Percentiles rank a stretch among this genome's conserved stretches.
These are phyloP conservation scores for Acanthamoeba lugdunensis DNA, from an alignment of 208 protist genomes.

Conservation along the genomic window DNA sequence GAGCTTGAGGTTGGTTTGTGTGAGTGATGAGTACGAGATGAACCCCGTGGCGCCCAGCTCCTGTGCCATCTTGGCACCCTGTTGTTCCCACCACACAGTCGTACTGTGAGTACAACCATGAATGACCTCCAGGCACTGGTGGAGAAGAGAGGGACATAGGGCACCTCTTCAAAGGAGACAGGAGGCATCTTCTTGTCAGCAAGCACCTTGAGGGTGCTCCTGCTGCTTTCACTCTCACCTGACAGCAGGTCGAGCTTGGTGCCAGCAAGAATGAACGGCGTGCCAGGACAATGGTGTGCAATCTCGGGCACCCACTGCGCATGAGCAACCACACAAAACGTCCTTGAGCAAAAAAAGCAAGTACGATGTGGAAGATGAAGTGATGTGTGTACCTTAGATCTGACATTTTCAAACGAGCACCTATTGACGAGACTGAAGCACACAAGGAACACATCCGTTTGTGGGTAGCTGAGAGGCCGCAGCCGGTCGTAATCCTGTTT, in stretches of 20 bases:
- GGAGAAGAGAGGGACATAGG: background rate
- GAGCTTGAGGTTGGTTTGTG: constrained; percentile 88
- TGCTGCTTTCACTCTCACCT: constrained; percentile 77
- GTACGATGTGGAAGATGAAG: background rate
- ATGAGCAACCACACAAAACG: background rate
- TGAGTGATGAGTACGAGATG: constrained; percentile 91
- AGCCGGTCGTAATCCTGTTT: constrained; percentile 82
- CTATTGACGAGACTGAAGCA: constrained; percentile 87
- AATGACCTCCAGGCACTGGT: background rate
- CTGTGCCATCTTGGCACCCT: constrained; percentile 83
- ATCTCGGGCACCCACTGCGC: constrained; percentile 76
- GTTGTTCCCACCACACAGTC: no score
- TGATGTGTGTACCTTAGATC: constrained; percentile 57
- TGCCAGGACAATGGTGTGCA: constrained; percentile 66
- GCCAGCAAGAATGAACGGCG: constrained; percentile 84
- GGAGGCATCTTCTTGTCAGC: background rate
- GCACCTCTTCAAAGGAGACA: constrained; percentile 10
- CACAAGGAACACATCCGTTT: constrained; percentile 89
- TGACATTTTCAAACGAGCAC: constrained; percentile 88
- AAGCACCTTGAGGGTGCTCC: constrained; percentile 59
- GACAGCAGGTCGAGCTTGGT: constrained; percentile 83
- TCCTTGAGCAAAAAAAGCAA: background rate
- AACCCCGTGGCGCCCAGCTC: constrained; percentile 89
- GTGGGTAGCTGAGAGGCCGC: constrained; percentile 90
- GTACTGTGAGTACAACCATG: no score